Evolutionary conservation across 345 rosid species (phyloP), one percentile per base, ranked within the genome.

Genomic region (Rubroshorea leprosula): DNA sequence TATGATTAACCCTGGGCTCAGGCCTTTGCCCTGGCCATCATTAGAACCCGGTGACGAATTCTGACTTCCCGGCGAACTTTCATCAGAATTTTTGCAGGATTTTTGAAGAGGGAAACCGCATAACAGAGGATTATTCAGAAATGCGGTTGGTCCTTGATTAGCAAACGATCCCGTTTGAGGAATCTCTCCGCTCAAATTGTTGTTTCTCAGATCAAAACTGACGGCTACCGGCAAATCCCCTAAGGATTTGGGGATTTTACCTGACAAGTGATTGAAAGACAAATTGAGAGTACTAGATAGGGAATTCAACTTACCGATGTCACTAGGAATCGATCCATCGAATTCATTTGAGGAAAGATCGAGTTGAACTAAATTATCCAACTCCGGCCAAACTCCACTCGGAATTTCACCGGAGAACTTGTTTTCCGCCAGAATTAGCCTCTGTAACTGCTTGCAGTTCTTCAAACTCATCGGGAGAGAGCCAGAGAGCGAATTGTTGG

Each of bases 21-120:
- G 67, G 3, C 90, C 84, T 56, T 63, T 82, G 55, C 52, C 68
- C 2, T 70, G 48, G 48, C 43, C 65, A 2, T 23, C 17, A 19
- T 59, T 72, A 0, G 76, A 68, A 46, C 53, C 74, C 51, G 83
- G 75, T 0, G 72, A 10, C 17, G 82, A 48, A 57, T 63, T 67
- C 12, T 57, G 76, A 22, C 60, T 68, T 23, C 24, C 76, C 58
- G 76, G 64, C 0, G 85, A 68, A 54, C 47, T 74, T 6, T 6
- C 56, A 16, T 73, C 59, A 0, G 72, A 54, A 38, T 51, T 59
- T 19, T 81, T 76, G 69, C 99, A 94, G 0, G 86, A 47, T 60
- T 85, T 87, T 65, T 90, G 96, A 22, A 94, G 88, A 65, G 99
- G 99, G 59, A 94, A 94, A 0, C 99, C 97, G 39, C 97, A 94